Evolutionary conservation across 345 rosid genomes (phyloP).

Genomic region (Physaria fendleri): DNA sequence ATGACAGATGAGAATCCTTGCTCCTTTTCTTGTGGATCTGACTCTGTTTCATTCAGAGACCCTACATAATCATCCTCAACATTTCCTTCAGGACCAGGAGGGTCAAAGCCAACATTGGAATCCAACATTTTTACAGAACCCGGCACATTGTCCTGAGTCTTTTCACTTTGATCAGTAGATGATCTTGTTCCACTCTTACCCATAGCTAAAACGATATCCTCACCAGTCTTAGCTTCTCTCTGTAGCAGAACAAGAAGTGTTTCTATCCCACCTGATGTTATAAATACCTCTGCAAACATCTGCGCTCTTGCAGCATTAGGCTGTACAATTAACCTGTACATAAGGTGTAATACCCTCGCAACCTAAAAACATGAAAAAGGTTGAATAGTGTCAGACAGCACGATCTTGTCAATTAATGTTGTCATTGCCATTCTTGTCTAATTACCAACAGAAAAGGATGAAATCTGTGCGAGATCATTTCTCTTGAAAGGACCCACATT

Average conservation of each 20-base stretch:
- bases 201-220: constrained; percentile 36
- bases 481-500: constrained; percentile 1
- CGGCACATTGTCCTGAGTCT: constrained; percentile 24
- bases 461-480: constrained; percentile 5
- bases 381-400: constrained; percentile 15
- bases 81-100: constrained; percentile 28
- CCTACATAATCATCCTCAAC: constrained; percentile 38
- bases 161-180: constrained; percentile 37
- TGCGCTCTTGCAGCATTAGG: constrained; percentile 84
- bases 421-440: constrained; percentile 3
- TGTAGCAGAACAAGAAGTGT: constrained; percentile 96
- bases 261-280: constrained; percentile 87
- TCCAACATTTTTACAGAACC: constrained; percentile 34
- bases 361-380: constrained; percentile 45
- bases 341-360: constrained; percentile 84
- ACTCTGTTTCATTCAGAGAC: constrained; percentile 34
- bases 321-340: constrained; percentile 84
- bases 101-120: constrained; percentile 33
- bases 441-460: constrained; percentile 7
- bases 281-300: constrained; percentile 70
- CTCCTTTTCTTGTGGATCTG: constrained; percentile 33
- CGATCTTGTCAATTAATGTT: background rate
- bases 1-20: constrained; percentile 33
- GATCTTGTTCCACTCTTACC: constrained; percentile 33
- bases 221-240: constrained; percentile 87